phyloP scores from a whole-genome alignment of 192 early-diverging fungal species.

The Coemansia reversa region DNA sequence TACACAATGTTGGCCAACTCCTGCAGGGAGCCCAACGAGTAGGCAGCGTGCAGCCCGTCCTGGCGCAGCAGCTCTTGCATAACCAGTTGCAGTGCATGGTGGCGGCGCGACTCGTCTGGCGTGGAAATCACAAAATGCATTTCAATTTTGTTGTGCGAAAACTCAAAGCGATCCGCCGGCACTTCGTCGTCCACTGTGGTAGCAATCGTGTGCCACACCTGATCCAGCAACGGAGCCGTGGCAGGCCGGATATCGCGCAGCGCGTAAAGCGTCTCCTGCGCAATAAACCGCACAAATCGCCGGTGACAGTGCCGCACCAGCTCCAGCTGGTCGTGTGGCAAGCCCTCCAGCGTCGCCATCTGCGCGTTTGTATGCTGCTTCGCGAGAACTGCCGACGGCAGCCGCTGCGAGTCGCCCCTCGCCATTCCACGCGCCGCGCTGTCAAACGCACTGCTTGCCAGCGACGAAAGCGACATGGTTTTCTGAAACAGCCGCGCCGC shows the following conservation, averaged over 20 bases:
- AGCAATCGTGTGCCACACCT: slow-evolving; percentile 54
- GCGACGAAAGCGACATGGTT: slow-evolving; percentile 50
- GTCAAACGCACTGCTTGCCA: slow-evolving; percentile 31
- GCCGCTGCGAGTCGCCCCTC: slow-evolving; percentile 6
- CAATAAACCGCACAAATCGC: slow-evolving; percentile 46
- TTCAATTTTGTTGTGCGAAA: slow-evolving; percentile 45
- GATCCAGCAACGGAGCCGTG: slow-evolving; percentile 40
- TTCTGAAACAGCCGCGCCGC: slow-evolving; percentile 42
- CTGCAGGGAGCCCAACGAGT: slow-evolving; percentile 34
- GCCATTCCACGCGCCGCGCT: slow-evolving; percentile 7
- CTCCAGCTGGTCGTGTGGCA: slow-evolving; percentile 48
- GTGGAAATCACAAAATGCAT: slow-evolving; percentile 37
- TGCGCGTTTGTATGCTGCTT: slow-evolving; percentile 43
- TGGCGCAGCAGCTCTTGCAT: slow-evolving; percentile 44
- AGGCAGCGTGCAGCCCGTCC: slow-evolving; percentile 4
- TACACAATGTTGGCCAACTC: slow-evolving; percentile 40
- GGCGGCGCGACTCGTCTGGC: slow-evolving; percentile 23
- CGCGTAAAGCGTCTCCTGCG: slow-evolving; percentile 48
- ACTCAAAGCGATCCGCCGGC: slow-evolving; percentile 40
- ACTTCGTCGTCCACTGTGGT: slow-evolving; percentile 51
- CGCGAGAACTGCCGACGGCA: slow-evolving; percentile 40
- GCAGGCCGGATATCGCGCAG: slow-evolving; percentile 47
- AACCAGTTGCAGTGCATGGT: slow-evolving; percentile 37
- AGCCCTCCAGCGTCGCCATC: slow-evolving; percentile 40
- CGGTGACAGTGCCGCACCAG: slow-evolving; percentile 47